Conservation (phyloP, 495 filamentous ascomycete genomes). For the Apodospora peruviana region DNA sequence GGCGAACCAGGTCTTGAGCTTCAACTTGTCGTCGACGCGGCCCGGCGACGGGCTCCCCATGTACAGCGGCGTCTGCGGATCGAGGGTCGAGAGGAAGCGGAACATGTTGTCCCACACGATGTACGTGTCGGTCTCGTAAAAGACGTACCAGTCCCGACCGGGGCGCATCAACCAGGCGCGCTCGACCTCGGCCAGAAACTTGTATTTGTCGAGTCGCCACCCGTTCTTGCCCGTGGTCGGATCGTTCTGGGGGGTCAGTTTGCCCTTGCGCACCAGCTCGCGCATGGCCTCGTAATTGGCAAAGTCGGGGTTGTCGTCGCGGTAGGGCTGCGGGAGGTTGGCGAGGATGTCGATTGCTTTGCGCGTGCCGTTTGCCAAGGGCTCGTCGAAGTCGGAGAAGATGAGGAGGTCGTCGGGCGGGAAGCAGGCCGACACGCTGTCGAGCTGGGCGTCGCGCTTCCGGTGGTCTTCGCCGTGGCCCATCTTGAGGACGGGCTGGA, state of each 20-base stretch:
- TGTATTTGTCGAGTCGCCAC: conserved; percentile 67
- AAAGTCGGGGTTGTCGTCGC: conserved; percentile 5
- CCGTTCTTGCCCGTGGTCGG: conserved; percentile 14
- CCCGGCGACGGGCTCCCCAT: conserved; percentile 47
- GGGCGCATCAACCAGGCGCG: conserved; percentile 45
- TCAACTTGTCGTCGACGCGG: conserved; percentile 17
- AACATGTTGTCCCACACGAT: conserved; percentile 55
- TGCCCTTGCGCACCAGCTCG: conserved; percentile 3
- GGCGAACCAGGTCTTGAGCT: conserved; percentile 34
- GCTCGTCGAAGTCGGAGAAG: conserved; percentile 38
- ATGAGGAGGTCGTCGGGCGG: conserved; percentile 30
- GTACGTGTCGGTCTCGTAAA: conserved; percentile 66
- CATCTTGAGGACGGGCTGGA: conserved; percentile 24
- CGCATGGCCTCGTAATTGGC: conserved; percentile 4
- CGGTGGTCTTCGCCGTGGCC: conserved; percentile 16
- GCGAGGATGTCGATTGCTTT: conserved; percentile 35
- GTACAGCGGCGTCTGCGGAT: conserved; percentile 44
- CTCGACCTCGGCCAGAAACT: conserved; percentile 62
- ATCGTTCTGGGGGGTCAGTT: conserved; percentile 14
- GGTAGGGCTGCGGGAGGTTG: conserved; percentile 10
- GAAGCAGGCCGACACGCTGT: conserved; percentile 20
- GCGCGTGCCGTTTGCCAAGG: conserved; percentile 18
- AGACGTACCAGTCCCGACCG: conserved; percentile 60
- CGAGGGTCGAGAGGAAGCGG: conserved; percentile 47
- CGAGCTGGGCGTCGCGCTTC: conserved; percentile 13